Evolutionary conservation across 2,329 filamentous ascomycete species (phyloP), one percentile per base, ranked within the genome.

Genomic region (Plectosphaerella sp.): DNA sequence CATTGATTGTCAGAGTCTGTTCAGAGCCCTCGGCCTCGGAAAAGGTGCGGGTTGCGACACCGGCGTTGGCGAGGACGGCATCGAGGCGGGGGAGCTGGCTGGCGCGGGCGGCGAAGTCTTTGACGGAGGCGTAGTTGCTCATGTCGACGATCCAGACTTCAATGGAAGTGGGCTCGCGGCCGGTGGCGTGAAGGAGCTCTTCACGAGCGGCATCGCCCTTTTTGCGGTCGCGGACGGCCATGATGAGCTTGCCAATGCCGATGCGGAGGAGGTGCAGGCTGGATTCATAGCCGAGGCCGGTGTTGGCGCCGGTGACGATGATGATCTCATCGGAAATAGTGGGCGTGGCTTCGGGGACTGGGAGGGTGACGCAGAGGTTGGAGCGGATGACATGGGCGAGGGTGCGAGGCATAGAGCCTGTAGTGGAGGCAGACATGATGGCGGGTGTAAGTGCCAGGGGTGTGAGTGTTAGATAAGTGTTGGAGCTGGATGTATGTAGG

Each of bases 1-100:
- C 69, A 56, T 79, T 79, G 41, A 78, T 67, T 3, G 70, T 72
- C 48, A 77, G 59, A 15, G 64, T 70, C 12, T 57, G 58, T 57
- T 78, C 75, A 48, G 71, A 64, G 3, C 70, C 73, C 48, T 74
- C 71, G 9, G 61, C 55, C 41, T 61, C 45, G 12, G 53, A 39
- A 15, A 54, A 52, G 14, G 33, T 18, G 7, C 48, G 45, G 1
- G 35, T 53, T 9, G 59, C 49, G 14, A 62, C 33, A 0, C 72
- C 62, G 5, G 62, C 61, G 47, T 66, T 77, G 25, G 70, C 60
- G 36, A 76, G 61, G 12, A 64, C 63, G 10, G 67, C 63, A 56
- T 77, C 72, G 5, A 76, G 54, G 5, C 67, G 64, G 0, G 62
- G 50, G 9, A 76, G 62, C 4, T 59, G 51, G 5, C 50, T 55